These are phyloP conservation scores for Diaporthe citri DNA, from an alignment of 2,329 filamentous ascomycete genomes.

Conservation along the genomic window DNA sequence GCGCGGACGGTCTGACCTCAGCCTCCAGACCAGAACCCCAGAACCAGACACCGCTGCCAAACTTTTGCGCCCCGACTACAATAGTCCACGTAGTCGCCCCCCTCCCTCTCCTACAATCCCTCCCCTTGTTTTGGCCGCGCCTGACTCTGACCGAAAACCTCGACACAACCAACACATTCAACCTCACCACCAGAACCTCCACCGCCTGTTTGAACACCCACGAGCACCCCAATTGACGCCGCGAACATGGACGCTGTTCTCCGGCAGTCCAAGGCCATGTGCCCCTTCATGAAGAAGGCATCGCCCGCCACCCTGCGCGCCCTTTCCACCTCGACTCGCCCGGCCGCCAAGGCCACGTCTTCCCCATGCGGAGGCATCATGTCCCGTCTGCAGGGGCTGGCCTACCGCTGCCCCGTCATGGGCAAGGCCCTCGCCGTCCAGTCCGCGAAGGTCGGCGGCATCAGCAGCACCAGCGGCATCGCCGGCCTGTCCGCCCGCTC, in stretches of 20 bases:
- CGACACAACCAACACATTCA: background rate
- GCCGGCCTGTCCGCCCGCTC: constrained; percentile 60
- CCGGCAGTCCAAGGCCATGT: constrained; percentile 95
- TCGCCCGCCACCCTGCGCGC: constrained; percentile 92
- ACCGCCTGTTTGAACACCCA: constrained; percentile 2
- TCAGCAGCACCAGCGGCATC: constrained; percentile 57
- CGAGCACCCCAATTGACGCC: constrained; percentile 12
- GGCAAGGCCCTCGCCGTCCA: constrained; percentile 96
- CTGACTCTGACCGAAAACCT: background rate
- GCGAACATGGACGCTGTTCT: constrained; percentile 88
- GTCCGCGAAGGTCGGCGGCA: constrained; percentile 67
- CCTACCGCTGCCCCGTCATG: constrained; percentile 97
- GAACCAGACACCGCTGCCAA: constrained; percentile 11
- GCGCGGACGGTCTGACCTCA: constrained; percentile 30
- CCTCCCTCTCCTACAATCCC: background rate
- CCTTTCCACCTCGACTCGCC: constrained; percentile 80
- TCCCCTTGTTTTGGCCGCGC: background rate
- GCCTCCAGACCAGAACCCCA: constrained; percentile 6
- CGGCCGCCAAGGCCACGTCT: constrained; percentile 65
- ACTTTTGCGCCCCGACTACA: constrained; percentile 26
- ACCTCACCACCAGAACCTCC: background rate
- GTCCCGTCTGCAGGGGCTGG: constrained; percentile 95
- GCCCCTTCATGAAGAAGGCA: constrained; percentile 96
- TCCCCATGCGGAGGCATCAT: constrained; percentile 91
- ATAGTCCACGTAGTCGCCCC: constrained; percentile 25